phyloP scores from a whole-genome alignment of 108 stramenopile species.

The Mayamaea pseudoterrestris region DNA sequence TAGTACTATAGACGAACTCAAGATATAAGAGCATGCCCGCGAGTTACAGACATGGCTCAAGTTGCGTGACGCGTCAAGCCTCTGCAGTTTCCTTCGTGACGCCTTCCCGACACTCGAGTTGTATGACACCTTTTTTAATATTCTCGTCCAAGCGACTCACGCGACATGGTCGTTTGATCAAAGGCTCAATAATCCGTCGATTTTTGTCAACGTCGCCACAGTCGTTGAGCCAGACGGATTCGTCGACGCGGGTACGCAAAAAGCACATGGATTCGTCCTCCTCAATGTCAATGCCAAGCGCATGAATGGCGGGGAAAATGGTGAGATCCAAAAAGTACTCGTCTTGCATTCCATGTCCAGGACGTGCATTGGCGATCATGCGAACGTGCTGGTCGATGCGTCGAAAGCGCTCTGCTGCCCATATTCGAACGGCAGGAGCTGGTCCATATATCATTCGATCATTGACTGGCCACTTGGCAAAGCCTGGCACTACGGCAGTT shows the following conservation, averaged over 20 bases:
- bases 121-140: no score
- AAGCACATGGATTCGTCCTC: conserved; percentile 25
- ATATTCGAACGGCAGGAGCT: conserved; percentile 25
- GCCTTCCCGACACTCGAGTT: no score
- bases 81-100: no score
- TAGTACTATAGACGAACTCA: no score
- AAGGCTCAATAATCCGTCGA: no score
- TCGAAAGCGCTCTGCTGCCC: conserved; percentile 33
- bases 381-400: conserved; percentile 17
- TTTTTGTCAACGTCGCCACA: no score
- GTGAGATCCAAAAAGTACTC: conserved; percentile 15
- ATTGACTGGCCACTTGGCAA: conserved; percentile 19
- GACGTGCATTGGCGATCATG: not conserved
- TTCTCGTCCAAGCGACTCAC: no score
- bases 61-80: no score
- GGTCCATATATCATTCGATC: conserved; percentile 41
- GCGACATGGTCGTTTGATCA: no score
- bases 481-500: conserved; percentile 10
- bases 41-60: no score
- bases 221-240: conserved; percentile 20
- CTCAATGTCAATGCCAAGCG: not conserved
- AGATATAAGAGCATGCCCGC: no score
- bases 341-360: conserved; percentile 22
- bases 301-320: conserved; percentile 15
- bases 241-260: conserved; percentile 25